Evolutionary conservation across 148 eudicot species (phyloP).

Genomic region (Diospyros kaki): DNA sequence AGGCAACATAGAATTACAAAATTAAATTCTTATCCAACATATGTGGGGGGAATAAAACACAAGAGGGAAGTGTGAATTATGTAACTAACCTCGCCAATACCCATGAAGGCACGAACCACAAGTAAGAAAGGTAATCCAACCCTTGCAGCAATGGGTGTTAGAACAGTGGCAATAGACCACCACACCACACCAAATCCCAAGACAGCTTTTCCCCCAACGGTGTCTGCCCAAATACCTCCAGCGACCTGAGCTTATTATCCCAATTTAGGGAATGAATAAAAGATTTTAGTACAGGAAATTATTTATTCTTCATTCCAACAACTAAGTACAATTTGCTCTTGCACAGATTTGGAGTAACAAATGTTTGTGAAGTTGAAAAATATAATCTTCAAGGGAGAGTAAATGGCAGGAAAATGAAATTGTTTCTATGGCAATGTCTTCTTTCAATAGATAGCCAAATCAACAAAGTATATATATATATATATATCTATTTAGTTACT

Average conservation of each 20-base stretch:
- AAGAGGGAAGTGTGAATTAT: not conserved
- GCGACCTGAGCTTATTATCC: conserved; percentile 54
- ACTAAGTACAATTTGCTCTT: too few relatives aligned
- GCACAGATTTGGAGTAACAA: too few relatives aligned
- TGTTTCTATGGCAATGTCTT: too few relatives aligned
- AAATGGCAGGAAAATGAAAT: too few relatives aligned
- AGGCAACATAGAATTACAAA: not conserved
- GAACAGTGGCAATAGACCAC: conserved; percentile 91
- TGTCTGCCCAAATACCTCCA: conserved; percentile 99
- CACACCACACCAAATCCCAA: conserved; percentile 86
- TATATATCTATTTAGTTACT: too few relatives aligned
- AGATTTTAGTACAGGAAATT: too few relatives aligned
- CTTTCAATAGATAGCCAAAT: too few relatives aligned
- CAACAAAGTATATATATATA: too few relatives aligned
- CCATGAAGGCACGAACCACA: conserved; percentile 90
- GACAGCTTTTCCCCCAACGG: conserved; percentile 80
- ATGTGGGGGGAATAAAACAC: not conserved
- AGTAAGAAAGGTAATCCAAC: conserved; percentile 85
- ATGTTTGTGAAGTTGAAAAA: too few relatives aligned
- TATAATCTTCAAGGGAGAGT: too few relatives aligned
- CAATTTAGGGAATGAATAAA: conserved; percentile 1
- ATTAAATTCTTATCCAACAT: not conserved
- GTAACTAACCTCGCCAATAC: conserved; percentile 50
- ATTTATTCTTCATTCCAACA: too few relatives aligned
- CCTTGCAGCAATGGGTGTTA: conserved; percentile 88